Conservation (phyloP, 805 yeast genomes). For the Cyberlindnera suaveolens region DNA sequence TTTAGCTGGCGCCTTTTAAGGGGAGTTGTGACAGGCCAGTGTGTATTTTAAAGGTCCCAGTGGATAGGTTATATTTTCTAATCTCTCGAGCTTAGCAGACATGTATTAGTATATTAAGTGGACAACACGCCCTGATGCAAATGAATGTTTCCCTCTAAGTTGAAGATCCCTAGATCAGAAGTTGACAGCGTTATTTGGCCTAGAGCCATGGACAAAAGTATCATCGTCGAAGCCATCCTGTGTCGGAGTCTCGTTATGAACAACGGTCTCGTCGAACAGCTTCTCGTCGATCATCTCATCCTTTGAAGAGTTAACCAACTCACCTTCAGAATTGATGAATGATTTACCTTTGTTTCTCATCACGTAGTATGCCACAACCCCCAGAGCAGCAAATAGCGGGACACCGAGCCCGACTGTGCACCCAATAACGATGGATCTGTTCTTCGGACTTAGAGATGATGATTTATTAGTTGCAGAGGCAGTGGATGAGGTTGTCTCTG, state of each 20-base stretch:
- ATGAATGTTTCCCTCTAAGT: no score
- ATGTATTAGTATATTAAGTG: no score
- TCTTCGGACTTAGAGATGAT: slow-evolving; percentile 37
- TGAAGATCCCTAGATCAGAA: not conserved
- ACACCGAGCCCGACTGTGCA: slow-evolving; percentile 33
- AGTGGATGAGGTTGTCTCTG: slow-evolving; percentile 17
- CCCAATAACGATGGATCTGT: slow-evolving; percentile 39
- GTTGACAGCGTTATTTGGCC: slow-evolving; percentile 1
- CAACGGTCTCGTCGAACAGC: slow-evolving; percentile 23
- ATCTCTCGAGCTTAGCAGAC: no score
- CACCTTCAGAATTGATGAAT: slow-evolving; percentile 25
- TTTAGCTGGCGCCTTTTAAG: no score
- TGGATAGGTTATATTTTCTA: no score
- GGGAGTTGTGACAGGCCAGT: no score
- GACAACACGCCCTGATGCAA: no score
- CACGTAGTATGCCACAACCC: slow-evolving; percentile 4
- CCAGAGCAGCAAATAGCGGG: slow-evolving; percentile 3
- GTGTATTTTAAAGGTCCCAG: no score
- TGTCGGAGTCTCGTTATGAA: slow-evolving; percentile 3
- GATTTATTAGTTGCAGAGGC: slow-evolving; percentile 23
- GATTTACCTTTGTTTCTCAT: slow-evolving; percentile 11
- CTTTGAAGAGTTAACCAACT: slow-evolving; percentile 14
- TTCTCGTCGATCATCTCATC: slow-evolving; percentile 25
- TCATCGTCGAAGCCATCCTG: slow-evolving; percentile 14
- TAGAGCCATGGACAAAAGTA: slow-evolving; percentile 10